Base-by-base conservation (phyloP, 345 rosid species). In the Eucalyptus marginata region DNA sequence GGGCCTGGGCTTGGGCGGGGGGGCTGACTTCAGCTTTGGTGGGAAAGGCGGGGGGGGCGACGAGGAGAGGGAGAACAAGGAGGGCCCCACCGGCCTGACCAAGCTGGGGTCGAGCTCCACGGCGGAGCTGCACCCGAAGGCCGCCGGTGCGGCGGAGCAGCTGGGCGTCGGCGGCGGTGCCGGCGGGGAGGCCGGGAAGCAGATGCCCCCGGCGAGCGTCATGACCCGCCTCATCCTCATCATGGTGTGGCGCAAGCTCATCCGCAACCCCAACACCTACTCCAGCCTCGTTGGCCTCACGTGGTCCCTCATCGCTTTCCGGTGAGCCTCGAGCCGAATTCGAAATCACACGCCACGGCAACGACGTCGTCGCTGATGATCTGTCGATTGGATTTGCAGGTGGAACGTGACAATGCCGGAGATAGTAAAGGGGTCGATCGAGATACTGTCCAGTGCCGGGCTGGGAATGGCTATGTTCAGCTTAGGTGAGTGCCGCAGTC, bases 401-500 rank as follows among this genome's bases (percentile, higher is more conserved):
- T 97, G 99, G 99, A 91, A 95, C 92, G 95, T 96, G 96, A 90
- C 91, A 89, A 96, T 97, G 99, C 99, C 99, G 11, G 94, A 94
- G 89, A 91, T 97, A 87, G 36, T 97, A 90, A 91, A 95, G 87
- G 87, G 92, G 92, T 97, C 99, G 66, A 97, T 97, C 92, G 93
- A 97, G 89, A 97, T 97, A 87, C 96, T 97, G 92, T 95, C 99
- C 54, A 97, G 95, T 93, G 99, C 99, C 88, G 99, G 99, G 84
- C 96, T 97, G 85, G 99, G 99, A 91, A 97, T 97, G 99, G 99
- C 99, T 86, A 97, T 97, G 99, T 97, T 97, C 94, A 97, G 99
- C 92, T 95, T 97, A 87, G 99, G 99, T 96, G 90, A 93, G 96
- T 89, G 80, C 62, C 62, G 12, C 62, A 56, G 81, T 36, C 1